These are phyloP conservation scores for Rosellinia necatrix DNA, from an alignment of 2,329 filamentous ascomycete species.

Conservation along the genomic window DNA sequence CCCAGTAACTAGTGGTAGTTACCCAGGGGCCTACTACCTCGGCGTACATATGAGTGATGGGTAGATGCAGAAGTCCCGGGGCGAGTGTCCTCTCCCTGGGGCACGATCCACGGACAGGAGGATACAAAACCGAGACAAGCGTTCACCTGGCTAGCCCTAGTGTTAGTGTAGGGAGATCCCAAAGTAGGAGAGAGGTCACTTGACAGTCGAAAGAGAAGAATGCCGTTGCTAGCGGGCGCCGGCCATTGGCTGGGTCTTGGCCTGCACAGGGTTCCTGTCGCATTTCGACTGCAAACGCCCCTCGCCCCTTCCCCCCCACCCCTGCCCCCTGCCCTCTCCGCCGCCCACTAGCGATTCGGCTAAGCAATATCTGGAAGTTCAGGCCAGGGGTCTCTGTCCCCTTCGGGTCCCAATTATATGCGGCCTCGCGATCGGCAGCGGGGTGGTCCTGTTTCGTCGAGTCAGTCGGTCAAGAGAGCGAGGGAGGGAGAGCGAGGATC, in stretches of 20 bases:
- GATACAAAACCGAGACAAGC: conserved; percentile 15
- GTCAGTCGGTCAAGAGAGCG: conserved; percentile 10
- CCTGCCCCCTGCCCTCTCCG: conserved; percentile 6
- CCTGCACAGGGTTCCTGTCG: conserved; percentile 15
- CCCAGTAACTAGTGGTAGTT: too few species aligned
- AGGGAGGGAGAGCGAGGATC: neutral
- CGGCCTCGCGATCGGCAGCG: conserved; percentile 19
- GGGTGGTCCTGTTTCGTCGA: conserved; percentile 17
- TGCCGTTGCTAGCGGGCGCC: conserved; percentile 21
- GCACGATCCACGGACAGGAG: neutral
- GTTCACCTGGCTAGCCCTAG: conserved; percentile 19
- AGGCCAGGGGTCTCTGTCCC: conserved; percentile 4
- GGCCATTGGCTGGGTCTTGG: conserved; percentile 19
- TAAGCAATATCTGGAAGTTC: conserved; percentile 22
- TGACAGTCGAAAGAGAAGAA: conserved; percentile 18
- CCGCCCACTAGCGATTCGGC: conserved; percentile 17
- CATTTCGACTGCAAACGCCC: neutral
- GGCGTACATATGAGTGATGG: too few species aligned
- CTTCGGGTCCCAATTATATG: conserved; percentile 1
- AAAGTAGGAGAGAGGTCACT: conserved; percentile 24
- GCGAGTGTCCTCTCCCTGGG: too few species aligned
- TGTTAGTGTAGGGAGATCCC: too few species aligned
- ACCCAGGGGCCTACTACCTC: too few species aligned
- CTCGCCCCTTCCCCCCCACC: neutral
- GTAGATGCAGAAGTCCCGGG: too few species aligned